Evolutionary conservation across 2,329 filamentous ascomycete genomes (phyloP), one percentile per base, ranked within the genome.

Genomic region (Byssoonygena ceratinophila): DNA sequence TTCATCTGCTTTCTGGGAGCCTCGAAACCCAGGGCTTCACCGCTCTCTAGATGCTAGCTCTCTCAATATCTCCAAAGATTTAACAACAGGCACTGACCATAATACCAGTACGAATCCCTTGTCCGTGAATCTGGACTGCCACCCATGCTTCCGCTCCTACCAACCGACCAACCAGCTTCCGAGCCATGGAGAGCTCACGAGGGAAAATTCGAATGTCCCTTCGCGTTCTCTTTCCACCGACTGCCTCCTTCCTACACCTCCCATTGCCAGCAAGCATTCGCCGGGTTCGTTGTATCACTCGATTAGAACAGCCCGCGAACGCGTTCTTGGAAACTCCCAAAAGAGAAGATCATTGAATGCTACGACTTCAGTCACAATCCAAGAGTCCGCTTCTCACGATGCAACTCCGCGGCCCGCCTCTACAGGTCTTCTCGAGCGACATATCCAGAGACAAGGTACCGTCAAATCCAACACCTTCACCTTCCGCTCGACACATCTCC

Each of bases 221-320:
- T 45, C 52, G 2, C 16, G 51, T 2, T 53, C 51, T 18, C 44
- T 53, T 43, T 53, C 51, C 3, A 53, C 45, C 12, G 51, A 53
- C 11, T 36, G 32, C 22, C 52, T 56, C 14, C 45, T 57, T 18
- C 51, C 52, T 32, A 12, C 23, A 16, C 9, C 40, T 11, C 40
- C 46, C 1, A 44, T 20, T 20, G 29, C 3, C 20, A 22, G 37
- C 32, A 54, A 46, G 27, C 36, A 46, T 11, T 14, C 53, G 1
- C 53, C 55, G 11, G 54, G 55, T 6, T 55, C 55, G 25, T 41
- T 57, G n/a, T 55, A 55, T 27, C 43, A 29, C 9, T 53, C 55
- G 5, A 57, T 57, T 18, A 46, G 53, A 36, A 47, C 46, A 3
- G 54, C 54, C 11, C 54, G 51, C 37, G 55, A 54, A 29, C 51